These are phyloP conservation scores for Lactarius sp. DNA, from an alignment of 768 basidiomycete species.

Conservation along the genomic window DNA sequence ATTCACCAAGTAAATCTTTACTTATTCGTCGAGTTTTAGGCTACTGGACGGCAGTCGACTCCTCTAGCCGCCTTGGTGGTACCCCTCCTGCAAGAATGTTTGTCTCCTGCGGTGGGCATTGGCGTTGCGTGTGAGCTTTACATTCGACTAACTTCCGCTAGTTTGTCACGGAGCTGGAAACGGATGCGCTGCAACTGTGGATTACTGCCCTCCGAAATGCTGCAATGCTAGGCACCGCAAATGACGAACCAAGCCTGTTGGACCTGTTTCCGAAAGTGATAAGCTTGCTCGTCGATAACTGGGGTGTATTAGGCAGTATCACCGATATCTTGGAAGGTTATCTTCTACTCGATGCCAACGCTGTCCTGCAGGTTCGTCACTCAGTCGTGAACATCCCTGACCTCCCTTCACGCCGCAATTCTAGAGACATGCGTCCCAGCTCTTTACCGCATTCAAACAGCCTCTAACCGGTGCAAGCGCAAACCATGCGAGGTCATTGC, in stretches of 20 bases:
- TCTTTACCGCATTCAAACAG: constrained; percentile 53
- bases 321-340: constrained; percentile 72
- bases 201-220: constrained; percentile 63
- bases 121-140: neutral
- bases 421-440: constrained; percentile 49
- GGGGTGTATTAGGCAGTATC: constrained; percentile 69
- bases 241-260: constrained; percentile 48
- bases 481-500: constrained; percentile 58
- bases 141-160: constrained; percentile 29
- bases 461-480: constrained; percentile 47
- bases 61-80: constrained; percentile 52
- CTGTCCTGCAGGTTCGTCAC: constrained; percentile 55
- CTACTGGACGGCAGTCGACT: constrained; percentile 58
- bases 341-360: constrained; percentile 59
- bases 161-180: constrained; percentile 67
- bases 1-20: neutral
- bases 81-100: constrained; percentile 60
- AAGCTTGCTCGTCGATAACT: constrained; percentile 55
- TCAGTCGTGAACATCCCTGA: neutral
- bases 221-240: constrained; percentile 42
- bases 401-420: neutral
- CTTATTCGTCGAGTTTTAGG: constrained; percentile 38
- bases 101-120: constrained; percentile 46
- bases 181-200: constrained; percentile 78
- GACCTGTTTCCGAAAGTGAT: constrained; percentile 63